These are phyloP conservation scores for Ogataea hybrid DNA, from an alignment of 1,139 yeast genomes.

Conservation along the genomic window DNA sequence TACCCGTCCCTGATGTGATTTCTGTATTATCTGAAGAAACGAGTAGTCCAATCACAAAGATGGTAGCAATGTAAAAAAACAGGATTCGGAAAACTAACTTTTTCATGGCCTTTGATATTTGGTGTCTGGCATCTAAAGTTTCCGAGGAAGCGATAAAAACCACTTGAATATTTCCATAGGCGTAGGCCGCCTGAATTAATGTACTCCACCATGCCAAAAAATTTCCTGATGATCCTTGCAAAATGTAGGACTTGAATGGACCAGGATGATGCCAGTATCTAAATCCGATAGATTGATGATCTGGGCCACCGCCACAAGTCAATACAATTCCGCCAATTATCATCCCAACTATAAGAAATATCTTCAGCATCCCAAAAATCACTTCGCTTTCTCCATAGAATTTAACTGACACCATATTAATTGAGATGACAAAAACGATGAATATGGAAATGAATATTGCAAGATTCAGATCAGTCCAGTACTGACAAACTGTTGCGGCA, in stretches of 20 bases:
- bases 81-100: conserved; percentile 65
- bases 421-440: conserved; percentile 31
- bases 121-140: conserved; percentile 60
- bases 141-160: conserved; percentile 80
- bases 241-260: background rate
- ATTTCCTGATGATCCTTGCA: conserved; percentile 47
- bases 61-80: conserved; percentile 53
- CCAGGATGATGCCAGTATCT: conserved; percentile 45
- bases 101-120: conserved; percentile 61
- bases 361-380: conserved; percentile 55
- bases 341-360: conserved; percentile 35
- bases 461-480: conserved; percentile 40
- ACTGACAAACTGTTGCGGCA: conserved; percentile 37
- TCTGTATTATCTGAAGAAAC: conserved; percentile 33
- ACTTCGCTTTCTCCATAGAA: conserved; percentile 63
- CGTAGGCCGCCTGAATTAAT: conserved; percentile 77
- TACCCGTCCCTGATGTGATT: conserved; percentile 29
- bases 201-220: conserved; percentile 72
- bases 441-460: conserved; percentile 1
- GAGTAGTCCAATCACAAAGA: conserved; percentile 54
- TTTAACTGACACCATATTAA: conserved; percentile 42
- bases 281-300: conserved; percentile 53
- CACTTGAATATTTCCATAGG: conserved; percentile 77
- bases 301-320: conserved; percentile 62
- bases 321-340: conserved; percentile 33